These are phyloP conservation scores for Suillus tomentosus DNA, from an alignment of 768 basidiomycete genomes.

Conservation along the genomic window DNA sequence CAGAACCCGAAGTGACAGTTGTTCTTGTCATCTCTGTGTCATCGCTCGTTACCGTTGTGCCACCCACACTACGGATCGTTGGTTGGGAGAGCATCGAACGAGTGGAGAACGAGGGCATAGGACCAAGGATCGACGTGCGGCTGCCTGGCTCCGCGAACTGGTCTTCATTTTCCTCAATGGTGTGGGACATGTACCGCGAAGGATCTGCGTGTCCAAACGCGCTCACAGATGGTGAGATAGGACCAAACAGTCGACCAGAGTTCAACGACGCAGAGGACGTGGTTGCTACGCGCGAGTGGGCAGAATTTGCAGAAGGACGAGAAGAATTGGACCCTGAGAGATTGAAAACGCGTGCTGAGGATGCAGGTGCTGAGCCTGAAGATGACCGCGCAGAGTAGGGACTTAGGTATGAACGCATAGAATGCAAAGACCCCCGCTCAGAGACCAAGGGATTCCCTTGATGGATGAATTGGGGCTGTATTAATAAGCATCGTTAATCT, in stretches of 20 bases:
- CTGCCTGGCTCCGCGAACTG: slow-evolving; percentile 13
- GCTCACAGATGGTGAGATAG: slow-evolving; percentile 51
- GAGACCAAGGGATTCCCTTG: slow-evolving; percentile 46
- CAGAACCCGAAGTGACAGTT: slow-evolving; percentile 18
- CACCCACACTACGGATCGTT: slow-evolving; percentile 34
- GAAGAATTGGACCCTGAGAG: slow-evolving; percentile 58
- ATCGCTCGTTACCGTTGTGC: slow-evolving; percentile 30
- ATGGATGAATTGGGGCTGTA: slow-evolving; percentile 48
- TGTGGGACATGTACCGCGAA: slow-evolving; percentile 5
- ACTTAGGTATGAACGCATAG: slow-evolving; percentile 57
- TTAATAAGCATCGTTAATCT: slow-evolving; percentile 15
- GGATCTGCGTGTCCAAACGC: slow-evolving; percentile 43
- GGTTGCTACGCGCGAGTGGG: slow-evolving; percentile 38
- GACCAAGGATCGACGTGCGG: slow-evolving; percentile 33
- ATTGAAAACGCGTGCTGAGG: slow-evolving; percentile 43
- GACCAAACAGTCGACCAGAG: slow-evolving; percentile 42
- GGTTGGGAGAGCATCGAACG: slow-evolving; percentile 27
- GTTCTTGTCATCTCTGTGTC: slow-evolving; percentile 32
- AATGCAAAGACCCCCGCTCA: slow-evolving; percentile 67
- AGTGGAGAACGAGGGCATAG: slow-evolving; percentile 34
- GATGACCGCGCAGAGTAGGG: slow-evolving; percentile 46
- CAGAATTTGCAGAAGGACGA: slow-evolving; percentile 41
- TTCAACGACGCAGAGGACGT: slow-evolving; percentile 42
- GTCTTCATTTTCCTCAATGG: slow-evolving; percentile 8
- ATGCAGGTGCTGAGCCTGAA: slow-evolving; percentile 54